Conservation (phyloP, 1,139 yeast species). For the Meyerozyma guilliermondii region DNA sequence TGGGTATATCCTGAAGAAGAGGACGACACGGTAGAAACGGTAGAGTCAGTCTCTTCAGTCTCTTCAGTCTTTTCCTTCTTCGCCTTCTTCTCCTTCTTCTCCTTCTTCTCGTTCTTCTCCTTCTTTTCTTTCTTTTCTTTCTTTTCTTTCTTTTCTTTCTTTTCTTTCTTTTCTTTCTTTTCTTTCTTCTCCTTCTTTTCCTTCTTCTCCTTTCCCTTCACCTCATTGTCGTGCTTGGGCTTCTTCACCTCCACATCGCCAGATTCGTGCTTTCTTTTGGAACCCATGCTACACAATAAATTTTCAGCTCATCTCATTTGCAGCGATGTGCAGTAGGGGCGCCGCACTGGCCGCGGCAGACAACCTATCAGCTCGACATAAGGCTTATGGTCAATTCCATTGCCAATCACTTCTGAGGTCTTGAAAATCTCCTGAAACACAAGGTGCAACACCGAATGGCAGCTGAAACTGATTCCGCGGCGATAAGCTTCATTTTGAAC, state of each 20-base stretch:
- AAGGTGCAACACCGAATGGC: not conserved
- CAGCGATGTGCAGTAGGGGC: not conserved
- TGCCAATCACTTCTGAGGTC: not conserved
- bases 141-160: constrained; percentile 42
- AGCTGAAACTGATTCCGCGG: not conserved
- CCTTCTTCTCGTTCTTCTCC: constrained; percentile 19
- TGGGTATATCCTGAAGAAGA: constrained; percentile 22
- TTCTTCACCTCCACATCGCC: constrained; percentile 19
- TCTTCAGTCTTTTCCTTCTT: constrained; percentile 5
- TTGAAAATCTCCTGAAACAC: not conserved
- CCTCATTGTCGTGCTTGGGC: constrained; percentile 18
- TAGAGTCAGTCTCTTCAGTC: constrained; percentile 2
- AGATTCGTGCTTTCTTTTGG: constrained; percentile 39
- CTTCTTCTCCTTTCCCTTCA: constrained; percentile 31
- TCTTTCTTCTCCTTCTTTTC: constrained; percentile 36
- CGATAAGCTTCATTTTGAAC: not conserved
- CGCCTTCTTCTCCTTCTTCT: constrained; percentile 9
- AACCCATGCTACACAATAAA: constrained; percentile 28
- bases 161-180: constrained; percentile 42
- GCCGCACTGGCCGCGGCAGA: not conserved
- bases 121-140: constrained; percentile 36
- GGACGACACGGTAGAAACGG: constrained; percentile 10
- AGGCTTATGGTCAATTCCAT: too few species aligned
- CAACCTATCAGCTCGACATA: too few species aligned
- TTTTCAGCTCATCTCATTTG: constrained; percentile 2